A percentile compares a stretch with the other conserved stretches of the same genome.
Evolutionary conservation across 148 eudicot species (phyloP).

Genomic region (Silene conica): DNA sequence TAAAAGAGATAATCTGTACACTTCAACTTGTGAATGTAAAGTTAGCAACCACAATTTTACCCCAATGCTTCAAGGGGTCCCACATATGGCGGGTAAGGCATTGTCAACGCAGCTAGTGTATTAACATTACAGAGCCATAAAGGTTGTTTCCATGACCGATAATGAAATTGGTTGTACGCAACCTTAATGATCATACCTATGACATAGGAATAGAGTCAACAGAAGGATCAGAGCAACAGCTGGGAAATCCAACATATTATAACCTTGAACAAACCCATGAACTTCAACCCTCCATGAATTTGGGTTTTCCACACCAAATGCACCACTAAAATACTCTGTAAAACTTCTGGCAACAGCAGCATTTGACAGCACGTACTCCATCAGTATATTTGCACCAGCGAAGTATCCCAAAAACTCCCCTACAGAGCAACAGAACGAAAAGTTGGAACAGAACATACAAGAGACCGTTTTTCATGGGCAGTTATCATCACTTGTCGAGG

Average conservation of each 20-base stretch:
- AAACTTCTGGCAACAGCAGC: slow-evolving; percentile 86
- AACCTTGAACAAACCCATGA: slow-evolving; percentile 51
- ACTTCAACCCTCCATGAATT: slow-evolving; percentile 63
- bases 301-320: slow-evolving; percentile 60
- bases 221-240: slow-evolving; percentile 72
- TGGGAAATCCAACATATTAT: slow-evolving; percentile 72
- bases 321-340: slow-evolving; percentile 59
- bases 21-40: no score
- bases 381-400: slow-evolving; percentile 75
- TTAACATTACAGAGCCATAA: no score
- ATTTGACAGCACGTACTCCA: slow-evolving; percentile 82
- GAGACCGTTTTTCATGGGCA: no score
- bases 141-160: no score
- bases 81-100: no score
- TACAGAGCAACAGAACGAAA: slow-evolving; percentile 23
- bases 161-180: no score
- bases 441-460: slow-evolving; percentile 14
- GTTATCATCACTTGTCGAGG: no score
- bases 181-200: slow-evolving; percentile 39
- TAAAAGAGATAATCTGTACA: background rate
- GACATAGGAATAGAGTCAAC: slow-evolving; percentile 60
- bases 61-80: no score
- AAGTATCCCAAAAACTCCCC: slow-evolving; percentile 79
- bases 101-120: no score
- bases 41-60: no score